Base-by-base conservation (phyloP, 768 basidiomycete species). In the Russula virescens region DNA sequence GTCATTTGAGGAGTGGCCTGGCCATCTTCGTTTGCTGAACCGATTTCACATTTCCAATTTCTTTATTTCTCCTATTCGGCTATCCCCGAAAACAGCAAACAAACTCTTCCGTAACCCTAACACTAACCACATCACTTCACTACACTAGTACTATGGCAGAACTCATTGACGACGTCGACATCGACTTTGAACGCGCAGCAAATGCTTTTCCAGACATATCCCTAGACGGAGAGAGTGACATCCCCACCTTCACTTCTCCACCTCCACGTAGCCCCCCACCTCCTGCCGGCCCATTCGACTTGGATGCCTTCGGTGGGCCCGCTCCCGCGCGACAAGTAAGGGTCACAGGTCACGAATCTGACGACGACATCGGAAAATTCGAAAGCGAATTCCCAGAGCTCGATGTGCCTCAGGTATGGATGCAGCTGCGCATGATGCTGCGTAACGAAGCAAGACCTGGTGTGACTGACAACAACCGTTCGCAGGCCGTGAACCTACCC, bases 131-230 rank as follows among this genome's bases (percentile, higher is more conserved):
- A 31, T 31, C 16, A 21, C 35, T 38, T 38, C 13, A 31, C n/a
- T 10, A 25, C 18, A 45, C 26, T 38, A 47, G 7, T 59, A 40
- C 64, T 25, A 75, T 75, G 74, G 52, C 70, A 52, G 76, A 77
- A 71, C 74, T 76, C 64, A 68, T 77, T 40, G 71, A 73, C 70
- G 76, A 75, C 65, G 71, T 73, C 70, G 84, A 88, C 26, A 85
- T 91, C 69, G 91, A 93, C 77, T 88, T 89, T 70, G 89, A 91
- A 73, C 79, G 78, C 54, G 88, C 88, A n/a, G 86, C 87, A 34
- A 84, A 87, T 62, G 87, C 87, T 16, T 94, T 93, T 73, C 91
- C 91, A 38, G 91, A 91, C 70, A 90, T 94, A 67, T 85, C 86
- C 23, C 78, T 90, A 54, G 89, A 91, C 64, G 88, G 83, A 42